Base-by-base conservation (phyloP, 148 eudicot species). In the Rhododendron simsii region DNA sequence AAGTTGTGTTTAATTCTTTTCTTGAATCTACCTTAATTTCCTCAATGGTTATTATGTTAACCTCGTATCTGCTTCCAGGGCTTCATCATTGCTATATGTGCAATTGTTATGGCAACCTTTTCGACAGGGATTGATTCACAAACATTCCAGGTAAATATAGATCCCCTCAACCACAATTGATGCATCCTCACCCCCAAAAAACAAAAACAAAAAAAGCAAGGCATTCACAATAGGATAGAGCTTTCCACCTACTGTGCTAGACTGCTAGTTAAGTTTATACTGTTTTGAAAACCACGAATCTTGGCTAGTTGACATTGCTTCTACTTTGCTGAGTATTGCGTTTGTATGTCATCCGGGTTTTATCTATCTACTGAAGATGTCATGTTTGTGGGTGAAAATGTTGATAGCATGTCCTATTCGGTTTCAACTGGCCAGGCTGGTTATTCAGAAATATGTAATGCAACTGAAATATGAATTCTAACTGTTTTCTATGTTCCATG, bases 61-160 rank as follows among this genome's bases (percentile, higher is more conserved):
- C 55, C 3, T 78, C 69, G 14, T 28, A 23, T 20, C 81, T 71
- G 48, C 16, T 86, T 83, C 23, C 89, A 97, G 99, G 96, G 98
- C 87, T 97, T 97, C 89, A 88, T 97, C 79, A 91, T 97, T 87
- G 99, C 93, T 41, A 89, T 97, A 39, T 87, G 91, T 84, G 98
- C 98, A 81, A 94, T 97, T 76, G 98, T 93, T 69, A 93, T 94
- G 90, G 99, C 98, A 81, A 97, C 98, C n/a, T 97, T 97, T 83
- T 97, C 99, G 21, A 97, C 99, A 30, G 98, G 99, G 81, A 90
- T 97, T 63, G 99, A 97, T 86, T 95, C 99, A 20, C 93, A 97
- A 85, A 90, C 96, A 78, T 97, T 97, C 91, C 99, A 95, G 98
- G 99, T 97, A 78, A 85, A 86, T 48, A n/a, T 48, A 30, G 28